phyloP scores from a whole-genome alignment of 2,329 filamentous ascomycete genomes.

The Torrubiella hemipterigena region DNA sequence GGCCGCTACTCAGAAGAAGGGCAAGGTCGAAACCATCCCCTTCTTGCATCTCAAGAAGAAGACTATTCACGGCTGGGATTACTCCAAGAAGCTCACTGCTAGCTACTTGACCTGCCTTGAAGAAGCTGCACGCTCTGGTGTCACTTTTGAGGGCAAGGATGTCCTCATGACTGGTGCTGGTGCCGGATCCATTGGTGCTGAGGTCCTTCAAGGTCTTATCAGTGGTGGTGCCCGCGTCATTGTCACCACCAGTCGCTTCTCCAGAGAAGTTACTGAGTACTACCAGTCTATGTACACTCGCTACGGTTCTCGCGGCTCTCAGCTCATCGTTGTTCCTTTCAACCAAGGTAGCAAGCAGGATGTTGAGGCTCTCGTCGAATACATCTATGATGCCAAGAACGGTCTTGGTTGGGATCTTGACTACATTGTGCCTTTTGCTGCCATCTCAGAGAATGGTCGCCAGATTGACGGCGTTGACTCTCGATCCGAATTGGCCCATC shows the following conservation, averaged over 20 bases:
- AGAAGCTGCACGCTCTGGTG: constrained; percentile 72
- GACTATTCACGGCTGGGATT: constrained; percentile 90
- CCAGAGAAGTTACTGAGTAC: constrained; percentile 94
- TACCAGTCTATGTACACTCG: constrained; percentile 98
- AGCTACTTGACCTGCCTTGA: constrained; percentile 87
- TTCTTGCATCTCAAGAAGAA: constrained; percentile 97
- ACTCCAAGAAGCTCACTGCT: constrained; percentile 96
- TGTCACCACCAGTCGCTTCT: constrained; percentile 94
- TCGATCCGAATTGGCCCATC: constrained; percentile 93
- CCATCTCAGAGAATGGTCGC: constrained; percentile 93
- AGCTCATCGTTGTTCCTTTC: constrained; percentile 96
- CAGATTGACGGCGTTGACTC: constrained; percentile 96
- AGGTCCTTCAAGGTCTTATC: constrained; percentile 90
- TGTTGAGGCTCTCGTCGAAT: constrained; percentile 83
- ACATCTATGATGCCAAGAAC: constrained; percentile 94
- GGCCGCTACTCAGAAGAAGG: constrained; percentile 53
- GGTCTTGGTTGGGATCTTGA: constrained; percentile 98
- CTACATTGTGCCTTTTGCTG: constrained; percentile 90
- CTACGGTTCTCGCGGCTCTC: constrained; percentile 84
- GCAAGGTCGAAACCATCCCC: constrained; percentile 93
- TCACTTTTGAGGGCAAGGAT: constrained; percentile 90
- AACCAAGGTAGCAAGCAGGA: constrained; percentile 99
- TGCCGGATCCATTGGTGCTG: constrained; percentile 93
- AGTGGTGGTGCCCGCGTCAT: constrained; percentile 94
- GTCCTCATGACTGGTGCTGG: constrained; percentile 97